Base-by-base conservation (phyloP, 2,329 filamentous ascomycete species). In the Botrytis porri region DNA sequence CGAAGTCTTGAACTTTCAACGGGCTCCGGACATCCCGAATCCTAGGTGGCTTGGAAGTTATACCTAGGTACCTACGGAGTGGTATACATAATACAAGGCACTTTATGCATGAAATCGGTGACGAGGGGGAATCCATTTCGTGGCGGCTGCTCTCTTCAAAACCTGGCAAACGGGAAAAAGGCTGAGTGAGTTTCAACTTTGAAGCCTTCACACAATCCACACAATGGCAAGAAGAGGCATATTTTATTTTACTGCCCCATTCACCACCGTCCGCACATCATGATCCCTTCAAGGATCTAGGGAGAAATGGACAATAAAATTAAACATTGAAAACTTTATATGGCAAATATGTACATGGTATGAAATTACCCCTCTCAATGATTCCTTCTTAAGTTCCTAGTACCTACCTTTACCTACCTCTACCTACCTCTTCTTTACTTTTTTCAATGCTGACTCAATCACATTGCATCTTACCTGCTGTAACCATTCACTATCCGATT, bases 131-230 rank as follows among this genome's bases (percentile, higher is more conserved):
- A 29, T 41, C 22, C 6, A 66, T 57, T 67, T 54, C 25, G 39
- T 67, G 64, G 48, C 64, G 64, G 48, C 48, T 67, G 64, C 64
- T 29, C 45, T 25, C 10, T 54, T 39, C 18, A 54, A 54, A 67
- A 29, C 64, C 25, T 41, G 22, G 22, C 45, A 29, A 57, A 48
- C 9, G 39, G 32, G 22, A 37, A 29, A 29, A 64, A 32, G 43
- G 48, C 48, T n/a, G 64, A 51, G 45, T 67, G 64, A 57, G 64
- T 54, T 67, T 57, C 64, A 67, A 57, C 64, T 62, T 16, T 57
- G n/a, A 57, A 57, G 45, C 64, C 35, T 67, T 57, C 48, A 41
- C 45, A 66, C 35, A n/a, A 39, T 67, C 41, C 48, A 41, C 45
- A 66, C 35, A n/a, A 39, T 39, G 35, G 59, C 35, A 61, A 61